phyloP scores from a whole-genome alignment of 345 rosid genomes.

The Odontarrhena argentea region DNA sequence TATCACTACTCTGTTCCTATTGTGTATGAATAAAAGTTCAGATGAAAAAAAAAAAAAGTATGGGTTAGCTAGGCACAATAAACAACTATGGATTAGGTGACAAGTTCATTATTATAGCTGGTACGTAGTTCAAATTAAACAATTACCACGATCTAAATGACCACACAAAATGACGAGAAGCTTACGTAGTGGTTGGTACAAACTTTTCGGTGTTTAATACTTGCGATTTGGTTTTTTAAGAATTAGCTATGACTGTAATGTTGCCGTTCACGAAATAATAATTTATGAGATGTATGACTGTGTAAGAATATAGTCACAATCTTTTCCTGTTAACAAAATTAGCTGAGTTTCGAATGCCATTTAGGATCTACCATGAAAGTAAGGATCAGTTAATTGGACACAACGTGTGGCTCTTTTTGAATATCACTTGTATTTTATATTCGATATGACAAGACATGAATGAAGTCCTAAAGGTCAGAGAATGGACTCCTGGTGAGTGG shows the following conservation, averaged over 20 bases:
- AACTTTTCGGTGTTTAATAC: not conserved
- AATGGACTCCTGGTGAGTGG: no score
- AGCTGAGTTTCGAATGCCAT: not conserved
- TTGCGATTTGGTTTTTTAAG: conserved; percentile 9
- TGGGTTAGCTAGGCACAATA: no score
- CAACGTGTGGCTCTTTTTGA: no score
- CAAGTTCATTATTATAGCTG: not conserved
- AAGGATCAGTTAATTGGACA: no score
- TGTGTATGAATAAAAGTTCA: no score
- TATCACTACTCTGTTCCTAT: no score
- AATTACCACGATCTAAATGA: not conserved
- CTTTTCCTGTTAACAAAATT: not conserved
- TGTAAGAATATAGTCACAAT: not conserved
- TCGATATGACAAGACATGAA: no score
- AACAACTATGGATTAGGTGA: conserved; percentile 13
- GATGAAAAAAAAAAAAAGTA: no score
- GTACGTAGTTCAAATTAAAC: not conserved
- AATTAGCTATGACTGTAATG: not conserved
- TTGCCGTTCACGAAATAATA: not conserved
- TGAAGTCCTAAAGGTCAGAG: no score
- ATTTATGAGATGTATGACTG: no score
- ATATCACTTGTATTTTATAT: no score
- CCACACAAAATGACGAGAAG: conserved; percentile 12
- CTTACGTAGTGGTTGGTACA: conserved; percentile 1
- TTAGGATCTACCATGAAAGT: no score